Evolutionary conservation across 345 rosid genomes (phyloP).

Genomic region (Eucalyptus marginata): DNA sequence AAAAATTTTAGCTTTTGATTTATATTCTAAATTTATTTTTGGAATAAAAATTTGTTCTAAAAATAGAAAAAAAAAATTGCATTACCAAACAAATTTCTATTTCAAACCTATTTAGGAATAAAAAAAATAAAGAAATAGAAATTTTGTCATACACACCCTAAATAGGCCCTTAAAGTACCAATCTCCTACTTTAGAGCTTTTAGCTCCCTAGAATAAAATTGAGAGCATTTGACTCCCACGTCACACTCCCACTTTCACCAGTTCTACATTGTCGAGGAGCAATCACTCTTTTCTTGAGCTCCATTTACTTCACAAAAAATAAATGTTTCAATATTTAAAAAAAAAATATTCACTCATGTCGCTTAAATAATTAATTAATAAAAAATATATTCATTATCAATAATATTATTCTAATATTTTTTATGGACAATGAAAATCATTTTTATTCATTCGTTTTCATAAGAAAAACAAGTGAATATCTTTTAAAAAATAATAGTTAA

Average conservation of each 20-base stretch:
- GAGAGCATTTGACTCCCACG: neutral
- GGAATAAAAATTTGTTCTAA: too few relatives aligned
- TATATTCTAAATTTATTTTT: too few relatives aligned
- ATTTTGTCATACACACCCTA: too few relatives aligned
- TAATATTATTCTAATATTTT: neutral
- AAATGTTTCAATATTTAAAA: neutral
- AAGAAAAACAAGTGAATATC: neutral
- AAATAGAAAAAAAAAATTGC: too few relatives aligned
- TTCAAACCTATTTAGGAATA: too few relatives aligned
- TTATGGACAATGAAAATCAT: neutral
- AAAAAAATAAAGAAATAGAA: too few relatives aligned
- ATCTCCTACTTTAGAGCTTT: neutral
- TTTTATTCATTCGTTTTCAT: neutral
- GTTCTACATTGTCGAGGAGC: neutral
- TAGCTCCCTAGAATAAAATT: neutral
- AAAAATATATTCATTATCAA: neutral
- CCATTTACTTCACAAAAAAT: neutral
- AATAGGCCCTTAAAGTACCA: neutral
- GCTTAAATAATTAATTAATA: neutral
- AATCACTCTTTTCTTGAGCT: neutral
- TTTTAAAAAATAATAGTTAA: neutral
- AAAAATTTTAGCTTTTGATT: too few relatives aligned
- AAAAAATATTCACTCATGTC: neutral
- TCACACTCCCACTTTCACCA: neutral
- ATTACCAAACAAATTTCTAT: too few relatives aligned